Percentiles rank a stretch among this genome's conserved stretches.
Conservation (phyloP, 1,139 yeast species). For the Eremothecium cymbalariae region DNA sequence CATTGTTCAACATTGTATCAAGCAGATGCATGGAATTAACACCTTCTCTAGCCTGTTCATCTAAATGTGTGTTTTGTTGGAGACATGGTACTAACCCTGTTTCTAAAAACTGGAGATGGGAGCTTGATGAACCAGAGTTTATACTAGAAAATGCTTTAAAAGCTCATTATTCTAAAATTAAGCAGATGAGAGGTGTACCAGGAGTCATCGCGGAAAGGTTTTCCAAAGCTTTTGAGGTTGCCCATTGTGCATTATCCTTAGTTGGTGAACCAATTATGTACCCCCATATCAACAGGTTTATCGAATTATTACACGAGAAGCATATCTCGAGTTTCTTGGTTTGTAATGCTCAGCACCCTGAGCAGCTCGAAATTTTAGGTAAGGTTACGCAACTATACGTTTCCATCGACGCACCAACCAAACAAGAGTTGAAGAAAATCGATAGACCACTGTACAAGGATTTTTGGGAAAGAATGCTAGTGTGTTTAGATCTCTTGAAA, state of each 20-base stretch:
- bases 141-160: slow-evolving; percentile 77
- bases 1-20: slow-evolving; percentile 82
- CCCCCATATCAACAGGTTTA: slow-evolving; percentile 81
- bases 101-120: slow-evolving; percentile 96
- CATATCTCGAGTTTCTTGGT: slow-evolving; percentile 81
- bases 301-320: slow-evolving; percentile 66
- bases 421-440: slow-evolving; percentile 66
- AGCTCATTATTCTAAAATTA: slow-evolving; percentile 86
- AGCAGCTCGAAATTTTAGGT: slow-evolving; percentile 55
- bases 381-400: slow-evolving; percentile 88
- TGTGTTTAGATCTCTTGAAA: slow-evolving; percentile 71
- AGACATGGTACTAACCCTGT: slow-evolving; percentile 96
- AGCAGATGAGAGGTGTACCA: slow-evolving; percentile 92
- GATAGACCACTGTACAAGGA: slow-evolving; percentile 86
- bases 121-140: slow-evolving; percentile 78
- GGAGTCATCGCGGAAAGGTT: slow-evolving; percentile 87
- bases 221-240: slow-evolving; percentile 80
- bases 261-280: slow-evolving; percentile 95
- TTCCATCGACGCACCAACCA: slow-evolving; percentile 87
- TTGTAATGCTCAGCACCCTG: slow-evolving; percentile 95
- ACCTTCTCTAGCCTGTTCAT: slow-evolving; percentile 87
- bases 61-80: slow-evolving; percentile 96
- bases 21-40: slow-evolving; percentile 96
- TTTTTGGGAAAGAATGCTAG: slow-evolving; percentile 82
- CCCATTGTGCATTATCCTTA: slow-evolving; percentile 83